Evolutionary conservation across 225 moss, liverwort and hornwort genomes (phyloP).

Genomic region (Polytrichum formosum): DNA sequence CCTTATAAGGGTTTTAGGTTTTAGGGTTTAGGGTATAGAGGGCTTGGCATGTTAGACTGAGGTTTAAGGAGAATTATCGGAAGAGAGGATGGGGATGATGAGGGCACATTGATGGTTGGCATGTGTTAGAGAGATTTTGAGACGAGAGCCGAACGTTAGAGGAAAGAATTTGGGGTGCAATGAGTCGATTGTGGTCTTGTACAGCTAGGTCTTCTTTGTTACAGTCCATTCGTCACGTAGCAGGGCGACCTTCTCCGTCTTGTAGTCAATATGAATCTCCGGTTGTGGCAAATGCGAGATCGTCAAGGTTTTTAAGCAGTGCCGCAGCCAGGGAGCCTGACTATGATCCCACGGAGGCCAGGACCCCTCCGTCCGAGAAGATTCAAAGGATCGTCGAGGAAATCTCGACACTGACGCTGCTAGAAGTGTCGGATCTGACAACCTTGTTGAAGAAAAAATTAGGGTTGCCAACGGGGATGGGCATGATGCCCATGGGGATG

Average conservation of each 20-base stretch:
- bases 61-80: not conserved
- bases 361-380: slow-evolving; percentile 88
- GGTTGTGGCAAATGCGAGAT: slow-evolving; percentile 6
- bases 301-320: slow-evolving; percentile 45
- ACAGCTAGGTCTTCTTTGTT: slow-evolving; percentile 33
- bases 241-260: slow-evolving; percentile 18
- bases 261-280: slow-evolving; percentile 21
- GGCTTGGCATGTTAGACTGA: slow-evolving; percentile 3
- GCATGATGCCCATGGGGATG: slow-evolving; percentile 94
- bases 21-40: slow-evolving; percentile 4
- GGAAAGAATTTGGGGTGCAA: slow-evolving; percentile 13
- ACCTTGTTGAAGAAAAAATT: slow-evolving; percentile 89
- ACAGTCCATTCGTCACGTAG: slow-evolving; percentile 30
- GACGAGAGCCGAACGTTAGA: slow-evolving; percentile 2
- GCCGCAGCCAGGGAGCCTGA: slow-evolving; percentile 77
- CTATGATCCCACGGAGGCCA: slow-evolving; percentile 76
- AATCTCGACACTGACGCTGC: slow-evolving; percentile 80
- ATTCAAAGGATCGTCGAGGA: slow-evolving; percentile 87
- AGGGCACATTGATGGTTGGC: slow-evolving; percentile 5
- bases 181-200: slow-evolving; percentile 56
- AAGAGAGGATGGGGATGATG: slow-evolving; percentile 1
- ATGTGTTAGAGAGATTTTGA: slow-evolving; percentile 16
- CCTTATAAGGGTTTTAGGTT: not conserved
- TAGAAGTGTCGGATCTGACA: slow-evolving; percentile 93
- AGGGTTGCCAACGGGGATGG: slow-evolving; percentile 74